phyloP scores from a whole-genome alignment of 352 stramenopile species.

The Phytophthora europaea region DNA sequence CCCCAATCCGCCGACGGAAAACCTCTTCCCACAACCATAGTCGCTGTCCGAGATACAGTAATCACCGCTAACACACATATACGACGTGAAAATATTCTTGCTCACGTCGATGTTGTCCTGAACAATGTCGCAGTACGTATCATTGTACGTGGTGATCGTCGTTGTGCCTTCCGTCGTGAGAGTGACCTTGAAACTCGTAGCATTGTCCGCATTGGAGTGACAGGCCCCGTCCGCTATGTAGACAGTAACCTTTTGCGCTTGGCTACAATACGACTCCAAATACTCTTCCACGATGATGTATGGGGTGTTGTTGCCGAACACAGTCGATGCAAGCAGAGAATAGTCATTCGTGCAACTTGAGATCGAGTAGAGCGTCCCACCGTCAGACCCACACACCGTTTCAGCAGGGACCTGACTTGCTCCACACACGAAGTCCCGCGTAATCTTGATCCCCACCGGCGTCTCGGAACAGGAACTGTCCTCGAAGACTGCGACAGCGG shows the following conservation, averaged over 20 bases:
- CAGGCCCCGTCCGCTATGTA: not conserved
- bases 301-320: slow-evolving; percentile 4
- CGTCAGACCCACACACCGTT: not conserved
- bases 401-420: not conserved
- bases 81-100: not conserved
- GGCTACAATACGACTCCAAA: not conserved
- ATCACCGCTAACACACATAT: not conserved
- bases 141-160: not conserved
- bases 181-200: slow-evolving; percentile 11
- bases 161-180: not conserved
- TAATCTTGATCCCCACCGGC: slow-evolving; percentile 8
- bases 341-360: slow-evolving; percentile 21
- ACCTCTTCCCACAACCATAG: not conserved
- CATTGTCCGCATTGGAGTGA: slow-evolving; percentile 5
- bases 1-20: not conserved
- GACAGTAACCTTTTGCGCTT: not conserved
- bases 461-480: not conserved
- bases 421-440: not conserved
- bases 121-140: not conserved
- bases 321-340: not conserved
- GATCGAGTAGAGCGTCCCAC: not conserved
- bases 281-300: slow-evolving; percentile 6
- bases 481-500: not conserved
- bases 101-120: not conserved
- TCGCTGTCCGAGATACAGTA: not conserved